Evolutionary conservation across 495 filamentous ascomycete genomes (phyloP).

Genomic region (Daldinia childiae): DNA sequence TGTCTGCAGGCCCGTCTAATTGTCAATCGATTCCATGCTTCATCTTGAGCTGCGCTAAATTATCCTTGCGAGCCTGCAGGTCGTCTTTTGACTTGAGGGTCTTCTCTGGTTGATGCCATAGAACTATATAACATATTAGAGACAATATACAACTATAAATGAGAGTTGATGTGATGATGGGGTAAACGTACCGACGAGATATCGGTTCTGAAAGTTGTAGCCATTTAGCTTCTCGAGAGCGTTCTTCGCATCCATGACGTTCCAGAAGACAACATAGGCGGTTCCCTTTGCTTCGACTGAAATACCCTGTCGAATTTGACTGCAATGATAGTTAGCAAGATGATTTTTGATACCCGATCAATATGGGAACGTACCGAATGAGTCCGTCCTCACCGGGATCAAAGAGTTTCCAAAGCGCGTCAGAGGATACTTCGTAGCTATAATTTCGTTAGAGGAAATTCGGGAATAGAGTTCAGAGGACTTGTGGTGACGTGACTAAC

Average conservation of each 20-base stretch:
- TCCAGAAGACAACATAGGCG: constrained; percentile 98
- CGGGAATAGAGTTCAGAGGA: neutral
- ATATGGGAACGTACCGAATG: constrained; percentile 41
- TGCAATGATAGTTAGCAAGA: constrained; percentile 56
- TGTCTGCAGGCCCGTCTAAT: constrained; percentile 69
- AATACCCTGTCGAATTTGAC: constrained; percentile 98
- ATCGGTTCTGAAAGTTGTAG: constrained; percentile 99
- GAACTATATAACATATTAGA: constrained; percentile 65
- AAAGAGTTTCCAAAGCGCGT: constrained; percentile 51
- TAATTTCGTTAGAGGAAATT: constrained; percentile 12
- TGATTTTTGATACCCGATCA: neutral
- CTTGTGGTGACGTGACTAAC: constrained; percentile 21
- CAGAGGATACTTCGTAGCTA: constrained; percentile 49
- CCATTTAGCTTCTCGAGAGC: constrained; percentile 99
- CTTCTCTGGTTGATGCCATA: constrained; percentile 99
- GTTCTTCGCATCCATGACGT: constrained; percentile 98
- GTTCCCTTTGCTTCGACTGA: constrained; percentile 97
- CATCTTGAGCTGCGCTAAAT: constrained; percentile 96
- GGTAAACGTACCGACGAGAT: constrained; percentile 87
- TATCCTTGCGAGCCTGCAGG: constrained; percentile 91
- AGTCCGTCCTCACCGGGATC: constrained; percentile 48
- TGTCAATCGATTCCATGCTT: constrained; percentile 98
- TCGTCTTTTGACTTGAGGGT: constrained; percentile 93
- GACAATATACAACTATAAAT: constrained; percentile 5
- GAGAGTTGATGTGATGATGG: constrained; percentile 10